Evolutionary conservation across 2,329 filamentous ascomycete species (phyloP).

Genomic region (Penicillium sp.): DNA sequence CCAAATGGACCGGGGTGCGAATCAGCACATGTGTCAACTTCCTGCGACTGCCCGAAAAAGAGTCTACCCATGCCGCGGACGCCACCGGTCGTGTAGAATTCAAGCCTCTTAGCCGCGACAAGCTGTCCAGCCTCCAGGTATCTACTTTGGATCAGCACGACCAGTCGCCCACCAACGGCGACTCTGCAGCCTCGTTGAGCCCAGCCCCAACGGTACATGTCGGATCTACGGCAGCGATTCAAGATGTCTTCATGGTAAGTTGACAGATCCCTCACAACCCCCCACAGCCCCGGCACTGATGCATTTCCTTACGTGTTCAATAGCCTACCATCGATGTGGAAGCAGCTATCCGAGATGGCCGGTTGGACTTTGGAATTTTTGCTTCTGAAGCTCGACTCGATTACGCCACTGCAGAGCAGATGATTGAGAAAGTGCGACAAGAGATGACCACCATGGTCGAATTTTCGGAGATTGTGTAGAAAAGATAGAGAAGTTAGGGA

Average conservation of each 20-base stretch:
- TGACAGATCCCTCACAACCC: constrained; percentile 7
- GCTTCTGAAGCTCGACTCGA: constrained; percentile 15
- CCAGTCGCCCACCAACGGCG: constrained; percentile 10
- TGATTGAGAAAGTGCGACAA: constrained; percentile 16
- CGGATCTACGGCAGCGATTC: constrained; percentile 9
- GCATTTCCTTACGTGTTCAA: constrained; percentile 13
- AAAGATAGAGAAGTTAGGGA: not conserved
- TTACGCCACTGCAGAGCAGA: constrained; percentile 7
- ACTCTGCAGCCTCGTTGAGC: constrained; percentile 7
- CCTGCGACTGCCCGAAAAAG: constrained; percentile 54
- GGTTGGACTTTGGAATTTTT: constrained; percentile 24
- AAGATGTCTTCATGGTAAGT: constrained; percentile 20
- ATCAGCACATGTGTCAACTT: constrained; percentile 82
- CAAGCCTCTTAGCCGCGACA: constrained; percentile 10
- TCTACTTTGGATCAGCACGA: not conserved
- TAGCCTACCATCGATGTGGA: constrained; percentile 27
- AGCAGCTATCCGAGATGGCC: constrained; percentile 21
- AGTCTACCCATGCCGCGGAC: constrained; percentile 7
- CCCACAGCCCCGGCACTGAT: constrained; percentile 9
- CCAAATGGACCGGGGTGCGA: constrained; percentile 68
- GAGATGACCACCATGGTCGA: constrained; percentile 15
- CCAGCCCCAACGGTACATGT: constrained; percentile 2
- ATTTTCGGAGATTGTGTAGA: constrained; percentile 3
- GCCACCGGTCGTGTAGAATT: constrained; percentile 3
- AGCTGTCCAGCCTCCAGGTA: constrained; percentile 6